Conservation (phyloP, 1,284 basidiomycete species). For the Tetrapyrgos nigripes region DNA sequence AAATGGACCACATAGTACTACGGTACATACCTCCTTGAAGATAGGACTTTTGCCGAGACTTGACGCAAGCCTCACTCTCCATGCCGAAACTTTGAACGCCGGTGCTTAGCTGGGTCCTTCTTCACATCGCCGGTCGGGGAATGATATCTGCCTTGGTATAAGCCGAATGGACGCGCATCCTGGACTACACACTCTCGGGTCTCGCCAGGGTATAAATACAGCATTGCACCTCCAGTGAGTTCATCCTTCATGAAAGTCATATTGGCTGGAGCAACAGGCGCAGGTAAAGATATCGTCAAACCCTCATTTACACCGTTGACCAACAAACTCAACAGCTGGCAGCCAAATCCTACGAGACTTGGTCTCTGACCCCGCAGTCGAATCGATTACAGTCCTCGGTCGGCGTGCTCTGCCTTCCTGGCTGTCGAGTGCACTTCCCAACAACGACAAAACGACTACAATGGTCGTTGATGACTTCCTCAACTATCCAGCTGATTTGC, state of each 20-base stretch:
- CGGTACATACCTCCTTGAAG: no score
- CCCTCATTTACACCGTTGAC: no score
- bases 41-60: no score
- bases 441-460: background rate
- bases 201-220: background rate
- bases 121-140: no score
- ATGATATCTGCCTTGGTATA: no score
- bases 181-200: no score
- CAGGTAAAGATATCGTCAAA: background rate
- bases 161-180: no score
- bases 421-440: background rate
- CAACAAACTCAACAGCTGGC: background rate
- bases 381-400: background rate
- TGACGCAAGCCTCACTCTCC: no score
- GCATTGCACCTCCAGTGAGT: background rate
- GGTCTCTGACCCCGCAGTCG: background rate
- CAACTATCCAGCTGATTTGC: background rate
- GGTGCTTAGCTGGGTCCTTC: no score
- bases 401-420: background rate
- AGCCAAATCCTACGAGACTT: background rate
- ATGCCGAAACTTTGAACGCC: no score
- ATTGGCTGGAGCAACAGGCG: background rate
- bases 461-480: background rate
- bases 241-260: background rate
- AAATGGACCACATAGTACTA: no score